Base-by-base conservation (phyloP, 2,329 filamentous ascomycete genomes). In the Ophiostoma sp. region DNA sequence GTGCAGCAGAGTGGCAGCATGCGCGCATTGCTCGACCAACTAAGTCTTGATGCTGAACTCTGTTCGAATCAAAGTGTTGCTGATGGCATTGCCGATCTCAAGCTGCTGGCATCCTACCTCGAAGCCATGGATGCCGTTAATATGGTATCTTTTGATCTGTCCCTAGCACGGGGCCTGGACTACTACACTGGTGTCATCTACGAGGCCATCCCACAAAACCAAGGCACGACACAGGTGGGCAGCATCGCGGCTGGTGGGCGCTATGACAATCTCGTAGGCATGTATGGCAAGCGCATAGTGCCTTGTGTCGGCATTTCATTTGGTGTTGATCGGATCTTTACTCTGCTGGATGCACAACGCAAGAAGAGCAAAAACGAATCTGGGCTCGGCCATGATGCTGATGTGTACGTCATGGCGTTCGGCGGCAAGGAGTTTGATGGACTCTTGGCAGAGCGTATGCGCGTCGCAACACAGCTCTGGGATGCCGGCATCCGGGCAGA, bases 331-430 rank as follows among this genome's bases (percentile, higher is more conserved):
- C 89, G 94, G 73, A 97, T 98, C 75, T 97, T 96, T 80, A 92
- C 90, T 74, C 93, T 97, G 75, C 92, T 89, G 72, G 93, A 96
- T 78, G 89, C 91, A 12, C 87, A 86, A 71, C 85, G 84, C 69
- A 85, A 86, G 69, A 83, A 85, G 69, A 71, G 27, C 27, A 27
- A 72, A 67, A 47, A 66, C 11, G 70, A 64, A 66, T 78, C 79
- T 41, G 80, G 87, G 66, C 82, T 90, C 71, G 83, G 83, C 72
- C 92, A 89, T 75, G 90, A 95, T 73, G 89, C 93, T 2, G 93
- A 98, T 75, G 93, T 93, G 62, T 97, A 88, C 78, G 90, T 98
- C 75, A 98, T 98, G 93, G 93, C 93, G 0, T 93, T 97, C 75
- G 93, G 92, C 67, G 90, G 91, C 66, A 90, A 92, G 67, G 3